Evolutionary conservation across 108 stramenopile genomes (phyloP).

Genomic region (Cyclotella distinguenda): DNA sequence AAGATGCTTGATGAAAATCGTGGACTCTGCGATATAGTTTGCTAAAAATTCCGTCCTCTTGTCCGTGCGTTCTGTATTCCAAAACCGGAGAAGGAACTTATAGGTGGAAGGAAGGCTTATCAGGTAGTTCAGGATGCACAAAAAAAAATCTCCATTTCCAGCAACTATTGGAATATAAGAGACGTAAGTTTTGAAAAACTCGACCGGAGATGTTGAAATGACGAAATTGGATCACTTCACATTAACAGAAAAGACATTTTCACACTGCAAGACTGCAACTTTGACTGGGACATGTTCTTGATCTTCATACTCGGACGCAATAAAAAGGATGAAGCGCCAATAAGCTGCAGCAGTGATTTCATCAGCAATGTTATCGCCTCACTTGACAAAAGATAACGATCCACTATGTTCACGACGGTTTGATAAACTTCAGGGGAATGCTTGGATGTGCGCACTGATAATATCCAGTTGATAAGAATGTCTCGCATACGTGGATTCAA

Average conservation of each 20-base stretch:
- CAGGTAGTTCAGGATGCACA: conserved; percentile 75
- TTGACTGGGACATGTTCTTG: conserved; percentile 80
- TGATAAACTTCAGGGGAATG: conserved; percentile 81
- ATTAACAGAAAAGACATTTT: conserved; percentile 61
- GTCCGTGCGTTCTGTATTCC: conserved; percentile 85
- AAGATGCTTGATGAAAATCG: conserved; percentile 70
- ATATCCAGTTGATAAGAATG: conserved; percentile 93
- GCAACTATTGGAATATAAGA: conserved; percentile 52
- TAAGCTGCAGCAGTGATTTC: conserved; percentile 83
- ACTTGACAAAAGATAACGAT: conserved; percentile 71
- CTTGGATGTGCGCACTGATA: conserved; percentile 86
- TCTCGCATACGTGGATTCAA: conserved; percentile 85
- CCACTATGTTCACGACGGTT: conserved; percentile 83
- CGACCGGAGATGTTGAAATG: background rate
- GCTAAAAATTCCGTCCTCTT: conserved; percentile 69
- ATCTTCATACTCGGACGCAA: conserved; percentile 94
- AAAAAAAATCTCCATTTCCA: conserved; percentile 85
- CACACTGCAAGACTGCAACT: conserved; percentile 83
- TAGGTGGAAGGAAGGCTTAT: conserved; percentile 81
- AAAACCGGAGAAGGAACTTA: conserved; percentile 82
- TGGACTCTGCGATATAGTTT: conserved; percentile 75
- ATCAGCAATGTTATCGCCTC: too few relatives aligned
- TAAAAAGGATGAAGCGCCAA: conserved; percentile 81
- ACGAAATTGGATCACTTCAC: background rate
- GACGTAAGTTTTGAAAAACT: too few relatives aligned